Conservation (phyloP, 1,284 basidiomycete genomes). For the Moesziomyces parantarcticus region DNA sequence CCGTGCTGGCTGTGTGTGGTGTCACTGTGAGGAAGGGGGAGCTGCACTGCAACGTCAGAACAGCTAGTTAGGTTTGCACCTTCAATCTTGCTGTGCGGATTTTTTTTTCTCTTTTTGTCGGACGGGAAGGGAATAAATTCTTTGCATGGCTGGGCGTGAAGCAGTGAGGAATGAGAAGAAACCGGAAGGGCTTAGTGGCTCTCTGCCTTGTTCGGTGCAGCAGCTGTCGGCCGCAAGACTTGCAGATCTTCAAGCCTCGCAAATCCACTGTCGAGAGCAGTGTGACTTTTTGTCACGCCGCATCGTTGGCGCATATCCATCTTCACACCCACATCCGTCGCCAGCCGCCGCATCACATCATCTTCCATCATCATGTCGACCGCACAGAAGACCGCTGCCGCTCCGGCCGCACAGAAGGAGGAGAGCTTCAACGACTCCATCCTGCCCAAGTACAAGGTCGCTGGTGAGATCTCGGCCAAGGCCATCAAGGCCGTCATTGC, state of each 20-base stretch:
- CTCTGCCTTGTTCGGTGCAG: not conserved
- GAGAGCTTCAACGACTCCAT: constrained; percentile 63
- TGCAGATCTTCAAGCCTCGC: not conserved
- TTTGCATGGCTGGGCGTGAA: constrained; percentile 1
- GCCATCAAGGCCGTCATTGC: constrained; percentile 78
- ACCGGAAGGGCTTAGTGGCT: too few relatives aligned
- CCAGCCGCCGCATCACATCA: not conserved
- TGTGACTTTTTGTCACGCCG: too few relatives aligned
- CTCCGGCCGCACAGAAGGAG: constrained; percentile 28
- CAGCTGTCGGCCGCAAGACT: constrained; percentile 25
- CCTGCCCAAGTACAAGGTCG: constrained; percentile 75
- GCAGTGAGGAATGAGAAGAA: too few relatives aligned
- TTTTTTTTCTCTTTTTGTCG: constrained; percentile 4
- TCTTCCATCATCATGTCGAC: constrained; percentile 23
- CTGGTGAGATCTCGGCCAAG: constrained; percentile 87
- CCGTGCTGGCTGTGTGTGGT: too few relatives aligned
- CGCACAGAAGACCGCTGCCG: constrained; percentile 18
- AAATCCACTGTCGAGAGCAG: not conserved
- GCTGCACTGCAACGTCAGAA: too few relatives aligned
- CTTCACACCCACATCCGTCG: not conserved
- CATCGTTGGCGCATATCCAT: not conserved
- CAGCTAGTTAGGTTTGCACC: too few relatives aligned
- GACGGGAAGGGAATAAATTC: constrained; percentile 28
- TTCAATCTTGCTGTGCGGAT: not conserved
- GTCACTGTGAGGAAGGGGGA: too few relatives aligned